These are phyloP conservation scores for Penicillium sp. DNA, from an alignment of 2,329 filamentous ascomycete species.

Conservation along the genomic window DNA sequence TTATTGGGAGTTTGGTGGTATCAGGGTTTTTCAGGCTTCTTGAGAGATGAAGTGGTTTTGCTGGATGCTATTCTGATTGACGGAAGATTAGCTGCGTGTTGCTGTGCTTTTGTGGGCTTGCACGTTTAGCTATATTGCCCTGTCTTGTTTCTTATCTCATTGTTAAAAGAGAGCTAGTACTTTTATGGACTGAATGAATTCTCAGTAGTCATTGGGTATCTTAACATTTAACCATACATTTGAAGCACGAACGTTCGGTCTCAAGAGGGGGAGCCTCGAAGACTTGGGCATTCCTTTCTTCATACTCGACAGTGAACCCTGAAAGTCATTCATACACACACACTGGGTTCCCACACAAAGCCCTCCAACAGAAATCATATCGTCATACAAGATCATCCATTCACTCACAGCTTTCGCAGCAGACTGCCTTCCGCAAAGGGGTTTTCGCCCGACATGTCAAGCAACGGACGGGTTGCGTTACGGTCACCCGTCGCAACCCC, in stretches of 20 bases:
- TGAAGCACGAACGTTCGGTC: not conserved
- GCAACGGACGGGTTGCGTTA: slow-evolving; percentile 48
- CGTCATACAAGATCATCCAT: not conserved
- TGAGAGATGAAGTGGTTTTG: slow-evolving; percentile 1
- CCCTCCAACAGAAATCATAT: not conserved
- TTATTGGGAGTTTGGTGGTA: slow-evolving; percentile 69
- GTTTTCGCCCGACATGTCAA: slow-evolving; percentile 50
- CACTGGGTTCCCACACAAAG: not conserved
- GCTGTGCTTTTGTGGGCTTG: not conserved
- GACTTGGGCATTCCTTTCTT: too few relatives aligned
- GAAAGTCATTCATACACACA: not conserved
- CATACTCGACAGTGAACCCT: not conserved
- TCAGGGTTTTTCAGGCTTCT: slow-evolving; percentile 61
- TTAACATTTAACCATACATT: slow-evolving; percentile 5
- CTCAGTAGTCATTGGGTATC: slow-evolving; percentile 13
- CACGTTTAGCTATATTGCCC: not conserved
- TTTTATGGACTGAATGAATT: not conserved
- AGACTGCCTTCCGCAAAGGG: slow-evolving; percentile 55
- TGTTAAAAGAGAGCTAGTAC: not conserved
- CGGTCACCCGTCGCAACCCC: slow-evolving; percentile 50
- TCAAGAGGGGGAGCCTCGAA: not conserved
- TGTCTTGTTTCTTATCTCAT: not conserved
- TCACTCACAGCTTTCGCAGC: slow-evolving; percentile 40
- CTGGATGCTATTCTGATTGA: not conserved
- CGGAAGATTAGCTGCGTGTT: not conserved